Base-by-base conservation (phyloP, 176 grass and related monocot species). In the Melocanna baccifera region DNA sequence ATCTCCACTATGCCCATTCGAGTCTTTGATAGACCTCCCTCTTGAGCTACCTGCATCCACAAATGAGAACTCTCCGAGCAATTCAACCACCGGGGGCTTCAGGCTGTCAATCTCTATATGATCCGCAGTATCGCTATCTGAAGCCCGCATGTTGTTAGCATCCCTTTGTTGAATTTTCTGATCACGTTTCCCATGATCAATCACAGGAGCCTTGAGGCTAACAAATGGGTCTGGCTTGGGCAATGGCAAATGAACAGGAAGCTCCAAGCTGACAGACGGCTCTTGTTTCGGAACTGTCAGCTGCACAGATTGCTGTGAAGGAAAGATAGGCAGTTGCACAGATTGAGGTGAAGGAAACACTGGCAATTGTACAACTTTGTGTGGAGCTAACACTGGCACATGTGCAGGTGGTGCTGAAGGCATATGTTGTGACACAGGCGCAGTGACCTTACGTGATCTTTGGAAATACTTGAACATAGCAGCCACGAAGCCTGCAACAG, bases 11-110 rank as follows among this genome's bases (percentile, higher is more conserved):
- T 88, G 58, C 64, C 53, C 29, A 59, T 80, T 39, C 28, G 42
- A 22, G 23, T n/a, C 69, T 69, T 75, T 83, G 10, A 15, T 69
- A 7, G 84, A 22, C 47, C 70, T 80, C 70, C 34, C 40, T 52
- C 69, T 84, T 12, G 62, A 72, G 28, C 62, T 59, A 66, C 67
- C 46, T 73, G 45, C 47, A 50, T 77, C 53, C 1, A 64, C 42
- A 77, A 81, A 40, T 19, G 56, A 67, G 29, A 91, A 88, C 63
- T 94, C 88, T 6, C 86, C 83, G 14, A 91, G 83, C 53, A 88
- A 59, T 62, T 91, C 36, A 4, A 91, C 88, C 12, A 80, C 69
- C 4, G 92, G 83, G 53, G 83, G 46, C 42, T 56, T 73, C 0
- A 40, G 83, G 59, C 56, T 74, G n/a, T 70, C 77, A 59, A 13